phyloP scores from a whole-genome alignment of 176 grass and related monocot genomes.

The Cenchrus americanus region DNA sequence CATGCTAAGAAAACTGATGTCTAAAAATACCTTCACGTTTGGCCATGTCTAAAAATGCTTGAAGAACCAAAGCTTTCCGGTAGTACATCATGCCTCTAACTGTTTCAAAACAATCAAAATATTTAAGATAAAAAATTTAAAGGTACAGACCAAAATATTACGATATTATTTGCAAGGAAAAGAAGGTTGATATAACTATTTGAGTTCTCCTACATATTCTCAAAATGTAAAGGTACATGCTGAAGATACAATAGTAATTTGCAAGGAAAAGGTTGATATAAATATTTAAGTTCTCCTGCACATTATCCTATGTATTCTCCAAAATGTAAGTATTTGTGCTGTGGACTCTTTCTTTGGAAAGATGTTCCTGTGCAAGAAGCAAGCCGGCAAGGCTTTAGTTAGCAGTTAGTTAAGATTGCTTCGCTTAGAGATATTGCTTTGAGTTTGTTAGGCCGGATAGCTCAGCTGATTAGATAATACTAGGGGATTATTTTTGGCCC shows the following conservation, averaged over 20 bases:
- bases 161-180: not conserved
- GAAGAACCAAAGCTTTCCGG: slow-evolving; percentile 88
- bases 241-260: not conserved
- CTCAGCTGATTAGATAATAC: no score
- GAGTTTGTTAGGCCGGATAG: no score
- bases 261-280: not conserved
- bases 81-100: slow-evolving; percentile 99
- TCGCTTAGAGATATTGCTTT: no score
- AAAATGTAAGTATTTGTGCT: slow-evolving; percentile 6
- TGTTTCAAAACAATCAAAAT: slow-evolving; percentile 47
- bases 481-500: no score
- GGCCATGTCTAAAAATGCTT: slow-evolving; percentile 96
- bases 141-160: slow-evolving; percentile 3
- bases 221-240: not conserved
- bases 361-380: no score
- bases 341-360: no score
- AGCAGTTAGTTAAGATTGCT: no score
- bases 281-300: not conserved
- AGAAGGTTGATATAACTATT: not conserved
- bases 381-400: no score
- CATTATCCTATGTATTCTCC: not conserved
- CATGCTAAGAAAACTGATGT: slow-evolving; percentile 7
- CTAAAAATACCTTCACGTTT: slow-evolving; percentile 65
- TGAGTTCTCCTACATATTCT: not conserved
- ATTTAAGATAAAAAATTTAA: slow-evolving; percentile 38